A percentile compares a stretch with the other conserved stretches of the same genome.
Evolutionary conservation across 305 asterid species (phyloP).

Genomic region (Andrographis paniculata): DNA sequence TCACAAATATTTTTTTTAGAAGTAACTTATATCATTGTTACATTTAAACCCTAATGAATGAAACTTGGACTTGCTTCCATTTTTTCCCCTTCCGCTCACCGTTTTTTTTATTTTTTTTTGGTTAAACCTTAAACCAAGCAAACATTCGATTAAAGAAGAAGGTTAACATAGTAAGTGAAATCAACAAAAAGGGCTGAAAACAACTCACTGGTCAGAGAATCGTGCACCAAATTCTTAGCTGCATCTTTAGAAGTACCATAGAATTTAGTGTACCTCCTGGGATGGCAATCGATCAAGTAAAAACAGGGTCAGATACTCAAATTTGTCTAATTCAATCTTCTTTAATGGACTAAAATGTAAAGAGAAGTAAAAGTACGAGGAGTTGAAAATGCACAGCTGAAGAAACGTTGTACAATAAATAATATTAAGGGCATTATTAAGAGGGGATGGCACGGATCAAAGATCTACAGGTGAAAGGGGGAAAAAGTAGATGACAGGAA

Average conservation of each 20-base stretch:
- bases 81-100: too few relatives aligned
- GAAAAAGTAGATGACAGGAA: too few relatives aligned
- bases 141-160: too few relatives aligned
- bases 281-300: conserved; percentile 20
- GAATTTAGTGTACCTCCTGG: conserved; percentile 97
- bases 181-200: conserved; percentile 12
- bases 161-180: conserved; percentile 2
- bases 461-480: not conserved
- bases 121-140: too few relatives aligned
- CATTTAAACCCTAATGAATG: too few relatives aligned
- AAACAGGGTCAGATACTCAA: conserved; percentile 3
- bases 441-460: not conserved
- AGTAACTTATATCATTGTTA: too few relatives aligned
- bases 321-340: conserved; percentile 5
- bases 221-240: conserved; percentile 84
- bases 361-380: too few relatives aligned
- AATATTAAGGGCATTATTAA: not conserved
- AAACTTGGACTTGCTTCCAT: too few relatives aligned
- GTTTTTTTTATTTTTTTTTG: too few relatives aligned
- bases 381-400: too few relatives aligned
- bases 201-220: conserved; percentile 84
- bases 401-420: too few relatives aligned
- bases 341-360: not conserved
- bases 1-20: too few relatives aligned
- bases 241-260: conserved; percentile 87